Evolutionary conservation across 78 protist genomes (phyloP).

Genomic region (Isochrysis galbana): DNA sequence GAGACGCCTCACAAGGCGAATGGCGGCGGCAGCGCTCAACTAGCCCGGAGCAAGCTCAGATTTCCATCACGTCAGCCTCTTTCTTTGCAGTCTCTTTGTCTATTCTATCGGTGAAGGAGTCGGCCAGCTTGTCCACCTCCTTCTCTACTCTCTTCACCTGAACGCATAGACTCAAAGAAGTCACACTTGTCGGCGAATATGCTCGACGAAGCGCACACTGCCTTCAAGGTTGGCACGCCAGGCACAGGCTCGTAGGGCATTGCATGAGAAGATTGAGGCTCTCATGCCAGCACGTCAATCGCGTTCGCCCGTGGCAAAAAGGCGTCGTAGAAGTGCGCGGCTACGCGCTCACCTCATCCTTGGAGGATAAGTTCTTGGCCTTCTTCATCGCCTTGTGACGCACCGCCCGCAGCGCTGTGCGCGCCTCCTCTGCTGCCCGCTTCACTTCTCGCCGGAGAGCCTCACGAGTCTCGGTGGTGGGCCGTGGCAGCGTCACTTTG

Average conservation of each 20-base stretch:
- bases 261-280: too few species aligned
- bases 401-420: neutral
- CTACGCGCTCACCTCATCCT: neutral
- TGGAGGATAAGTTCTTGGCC: neutral
- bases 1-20: too few species aligned
- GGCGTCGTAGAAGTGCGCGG: too few species aligned
- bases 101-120: neutral
- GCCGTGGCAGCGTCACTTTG: neutral
- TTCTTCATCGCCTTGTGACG: neutral
- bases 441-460: neutral
- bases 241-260: too few species aligned
- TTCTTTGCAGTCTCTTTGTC: neutral
- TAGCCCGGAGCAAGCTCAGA: neutral
- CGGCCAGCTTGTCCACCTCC: neutral
- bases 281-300: too few species aligned
- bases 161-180: too few species aligned
- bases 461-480: neutral
- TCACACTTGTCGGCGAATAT: too few species aligned
- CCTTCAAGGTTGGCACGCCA: too few species aligned
- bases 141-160: neutral
- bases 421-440: neutral
- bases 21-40: too few species aligned
- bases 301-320: too few species aligned
- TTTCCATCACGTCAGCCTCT: neutral
- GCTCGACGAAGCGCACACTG: too few species aligned